Conservation (phyloP, 148 eudicot species). For the Diospyros lotus region DNA sequence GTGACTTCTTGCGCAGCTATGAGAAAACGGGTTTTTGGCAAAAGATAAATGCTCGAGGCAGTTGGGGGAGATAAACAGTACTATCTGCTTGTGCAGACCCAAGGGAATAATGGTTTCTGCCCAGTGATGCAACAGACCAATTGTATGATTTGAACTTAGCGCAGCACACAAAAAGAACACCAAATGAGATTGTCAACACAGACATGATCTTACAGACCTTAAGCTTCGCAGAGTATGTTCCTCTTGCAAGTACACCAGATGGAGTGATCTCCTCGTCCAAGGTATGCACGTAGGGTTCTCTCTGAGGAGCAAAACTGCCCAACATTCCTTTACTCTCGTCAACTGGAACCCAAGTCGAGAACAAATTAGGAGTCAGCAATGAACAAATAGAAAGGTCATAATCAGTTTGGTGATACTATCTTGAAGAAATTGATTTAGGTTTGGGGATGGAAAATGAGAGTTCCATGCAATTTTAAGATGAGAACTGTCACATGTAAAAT, state of each 20-base stretch:
- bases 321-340: constrained; percentile 59
- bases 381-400: background rate
- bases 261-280: constrained; percentile 67
- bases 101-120: background rate
- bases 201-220: constrained; percentile 26
- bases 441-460: background rate
- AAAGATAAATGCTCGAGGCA: background rate
- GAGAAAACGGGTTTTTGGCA: background rate
- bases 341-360: constrained; percentile 33
- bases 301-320: constrained; percentile 65
- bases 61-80: background rate
- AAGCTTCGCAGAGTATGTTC: constrained; percentile 50
- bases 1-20: background rate
- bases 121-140: background rate
- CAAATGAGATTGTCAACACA: background rate
- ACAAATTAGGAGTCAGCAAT: background rate
- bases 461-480: background rate
- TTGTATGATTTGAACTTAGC: background rate
- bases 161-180: background rate
- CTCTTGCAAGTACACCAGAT: constrained; percentile 63
- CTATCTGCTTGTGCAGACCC: background rate
- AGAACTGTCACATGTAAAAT: background rate
- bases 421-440: background rate
- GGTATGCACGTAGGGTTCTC: constrained; percentile 43
- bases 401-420: background rate